A percentile compares a stretch with the other conserved stretches of the same genome.
Conservation (phyloP, 495 filamentous ascomycete genomes). For the Neurospora sp. region DNA sequence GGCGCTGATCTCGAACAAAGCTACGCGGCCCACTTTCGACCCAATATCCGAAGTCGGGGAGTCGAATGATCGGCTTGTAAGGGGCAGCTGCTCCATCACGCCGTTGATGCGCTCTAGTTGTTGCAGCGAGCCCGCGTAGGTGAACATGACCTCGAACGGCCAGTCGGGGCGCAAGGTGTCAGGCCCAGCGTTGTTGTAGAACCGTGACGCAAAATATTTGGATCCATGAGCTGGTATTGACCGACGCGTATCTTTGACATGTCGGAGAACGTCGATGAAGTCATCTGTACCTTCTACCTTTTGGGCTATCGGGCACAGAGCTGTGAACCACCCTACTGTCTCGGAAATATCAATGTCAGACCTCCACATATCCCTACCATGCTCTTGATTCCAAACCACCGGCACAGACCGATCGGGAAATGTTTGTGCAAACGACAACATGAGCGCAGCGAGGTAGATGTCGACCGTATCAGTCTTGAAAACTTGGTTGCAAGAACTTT, state of each 20-base stretch:
- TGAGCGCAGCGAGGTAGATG: constrained; percentile 38
- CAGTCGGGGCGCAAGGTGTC: constrained; percentile 38
- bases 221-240: constrained; percentile 17
- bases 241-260: constrained; percentile 31
- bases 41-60: constrained; percentile 48
- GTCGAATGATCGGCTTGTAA: constrained; percentile 25
- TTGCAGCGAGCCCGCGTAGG: constrained; percentile 56
- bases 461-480: constrained; percentile 38
- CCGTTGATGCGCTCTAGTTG: constrained; percentile 52
- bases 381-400: constrained; percentile 42
- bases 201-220: constrained; percentile 30
- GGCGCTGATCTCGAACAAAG: constrained; percentile 52
- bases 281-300: constrained; percentile 27
- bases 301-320: constrained; percentile 28
- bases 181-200: constrained; percentile 34
- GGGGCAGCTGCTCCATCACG: constrained; percentile 47
- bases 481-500: constrained; percentile 32
- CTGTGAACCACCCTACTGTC: constrained; percentile 42
- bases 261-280: constrained; percentile 29
- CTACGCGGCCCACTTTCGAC: constrained; percentile 45
- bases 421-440: constrained; percentile 37
- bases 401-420: constrained; percentile 46
- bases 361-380: constrained; percentile 30
- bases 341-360: constrained; percentile 31
- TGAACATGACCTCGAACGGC: constrained; percentile 64